These are phyloP conservation scores for Babesia sp. DNA, from an alignment of 169 alveolate species.

Conservation along the genomic window DNA sequence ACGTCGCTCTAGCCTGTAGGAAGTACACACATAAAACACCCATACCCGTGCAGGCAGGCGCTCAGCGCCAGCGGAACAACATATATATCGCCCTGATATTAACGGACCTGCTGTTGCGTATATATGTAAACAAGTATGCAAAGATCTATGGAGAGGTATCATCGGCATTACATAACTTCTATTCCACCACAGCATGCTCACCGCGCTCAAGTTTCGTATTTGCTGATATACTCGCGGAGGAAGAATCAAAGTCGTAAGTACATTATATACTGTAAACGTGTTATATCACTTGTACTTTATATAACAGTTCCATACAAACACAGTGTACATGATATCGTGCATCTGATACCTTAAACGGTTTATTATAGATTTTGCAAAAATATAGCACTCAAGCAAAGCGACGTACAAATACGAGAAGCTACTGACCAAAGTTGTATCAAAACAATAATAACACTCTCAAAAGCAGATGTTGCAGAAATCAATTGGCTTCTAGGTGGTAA, in stretches of 20 bases:
- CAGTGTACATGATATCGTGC: no score
- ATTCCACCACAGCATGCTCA: constrained; percentile 48
- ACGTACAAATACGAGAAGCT: constrained; percentile 43
- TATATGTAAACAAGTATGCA: constrained; percentile 32
- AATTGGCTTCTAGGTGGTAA: constrained; percentile 64
- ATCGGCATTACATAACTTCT: not conserved
- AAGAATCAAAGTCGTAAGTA: constrained; percentile 49
- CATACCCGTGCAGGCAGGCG: constrained; percentile 17
- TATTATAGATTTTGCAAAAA: constrained; percentile 48
- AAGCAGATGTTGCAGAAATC: constrained; percentile 61
- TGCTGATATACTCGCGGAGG: constrained; percentile 56
- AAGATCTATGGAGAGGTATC: constrained; percentile 56
- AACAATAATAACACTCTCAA: constrained; percentile 8
- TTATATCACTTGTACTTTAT: no score
- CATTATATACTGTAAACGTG: not conserved
- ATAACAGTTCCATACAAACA: no score
- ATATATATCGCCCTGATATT: constrained; percentile 12
- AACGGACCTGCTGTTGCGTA: constrained; percentile 39
- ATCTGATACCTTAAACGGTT: no score
- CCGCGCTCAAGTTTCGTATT: constrained; percentile 25
- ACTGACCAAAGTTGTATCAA: constrained; percentile 25
- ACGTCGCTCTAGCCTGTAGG: constrained; percentile 48
- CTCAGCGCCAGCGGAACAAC: constrained; percentile 13
- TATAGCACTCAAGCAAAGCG: constrained; percentile 38
- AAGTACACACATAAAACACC: no score